These are phyloP conservation scores for Exophiala xenobiotica DNA, from an alignment of 2,329 filamentous ascomycete species.

Conservation along the genomic window DNA sequence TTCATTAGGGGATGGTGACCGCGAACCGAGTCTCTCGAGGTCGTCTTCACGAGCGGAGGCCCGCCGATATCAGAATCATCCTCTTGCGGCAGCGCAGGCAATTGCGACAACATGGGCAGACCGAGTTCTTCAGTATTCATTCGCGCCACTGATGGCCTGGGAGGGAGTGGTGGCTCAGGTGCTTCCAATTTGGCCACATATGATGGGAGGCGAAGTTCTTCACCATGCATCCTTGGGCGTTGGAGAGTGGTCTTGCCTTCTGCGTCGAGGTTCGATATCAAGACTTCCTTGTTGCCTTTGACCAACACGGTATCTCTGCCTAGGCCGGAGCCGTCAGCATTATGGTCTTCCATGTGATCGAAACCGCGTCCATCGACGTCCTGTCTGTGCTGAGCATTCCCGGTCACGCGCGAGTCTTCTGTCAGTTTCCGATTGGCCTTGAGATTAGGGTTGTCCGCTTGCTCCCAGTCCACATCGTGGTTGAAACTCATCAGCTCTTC, in stretches of 20 bases:
- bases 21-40: conserved; percentile 57
- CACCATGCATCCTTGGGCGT: conserved; percentile 50
- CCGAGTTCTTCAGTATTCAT: conserved; percentile 67
- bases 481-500: conserved; percentile 69
- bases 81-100: conserved; percentile 66
- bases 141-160: conserved; percentile 57
- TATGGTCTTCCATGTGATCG: conserved; percentile 71
- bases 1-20: conserved; percentile 50
- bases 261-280: conserved; percentile 62
- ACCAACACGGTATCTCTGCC: conserved; percentile 72
- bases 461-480: conserved; percentile 67
- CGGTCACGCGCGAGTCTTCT: conserved; percentile 58
- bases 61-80: conserved; percentile 84
- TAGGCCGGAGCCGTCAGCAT: conserved; percentile 59
- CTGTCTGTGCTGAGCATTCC: conserved; percentile 62
- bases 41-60: conserved; percentile 60
- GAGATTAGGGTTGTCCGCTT: conserved; percentile 58
- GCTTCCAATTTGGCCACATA: conserved; percentile 35
- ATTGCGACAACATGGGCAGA: conserved; percentile 65
- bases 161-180: conserved; percentile 56
- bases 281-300: conserved; percentile 65
- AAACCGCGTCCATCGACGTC: conserved; percentile 77
- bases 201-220: conserved; percentile 30
- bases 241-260: conserved; percentile 64
- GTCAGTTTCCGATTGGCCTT: conserved; percentile 55